Base-by-base conservation (phyloP, 345 rosid genomes). In the Combretum micranthum region DNA sequence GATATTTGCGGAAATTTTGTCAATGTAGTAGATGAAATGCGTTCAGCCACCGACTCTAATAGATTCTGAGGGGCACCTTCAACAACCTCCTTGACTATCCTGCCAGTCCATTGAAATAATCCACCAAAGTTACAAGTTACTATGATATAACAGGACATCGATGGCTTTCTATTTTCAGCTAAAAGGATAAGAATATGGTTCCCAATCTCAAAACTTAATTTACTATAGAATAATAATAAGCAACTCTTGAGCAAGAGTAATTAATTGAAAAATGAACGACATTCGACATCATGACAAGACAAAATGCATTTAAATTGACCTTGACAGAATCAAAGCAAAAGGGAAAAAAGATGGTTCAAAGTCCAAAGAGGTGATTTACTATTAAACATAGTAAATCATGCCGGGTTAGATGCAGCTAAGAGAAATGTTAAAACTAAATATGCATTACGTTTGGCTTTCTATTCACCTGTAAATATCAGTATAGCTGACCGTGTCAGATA, bases 381-480 rank as follows among this genome's bases (percentile, higher is more conserved):
- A n/a, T 4, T 32, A 32, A 32, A 1, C 1, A 9, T 7, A 4
- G 9, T 32, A 32, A 32, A 32, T 4, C 39, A 32, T 11, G 10
- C 9, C 9, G 10, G 10, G 9, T 32, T 7, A 25, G 6, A 32
- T 32, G 39, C 39, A 32, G 10, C 39, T 32, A 37, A 16, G 12
- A 37, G 19, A 13, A 19, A 15, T 12, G 15, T 4, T 0, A n/a
- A 0, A 15, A 47, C 43, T 4, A 39, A 44, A 32, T 32, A 32
- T 32, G 39, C 39, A 32, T 32, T 32, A 32, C 10, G 39, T 11
- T 32, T 32, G 9, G 39, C 39, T 32, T 32, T 32, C 6, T 49
- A 47, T 76, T 70, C 62, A 86, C 97, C 82, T 72, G 75, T 84
- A 93, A 65, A 93, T 83, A 50, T 77, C 85, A n/a, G 93, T 85